phyloP scores from a whole-genome alignment of 495 filamentous ascomycete genomes.

The Bombardia bombarda region DNA sequence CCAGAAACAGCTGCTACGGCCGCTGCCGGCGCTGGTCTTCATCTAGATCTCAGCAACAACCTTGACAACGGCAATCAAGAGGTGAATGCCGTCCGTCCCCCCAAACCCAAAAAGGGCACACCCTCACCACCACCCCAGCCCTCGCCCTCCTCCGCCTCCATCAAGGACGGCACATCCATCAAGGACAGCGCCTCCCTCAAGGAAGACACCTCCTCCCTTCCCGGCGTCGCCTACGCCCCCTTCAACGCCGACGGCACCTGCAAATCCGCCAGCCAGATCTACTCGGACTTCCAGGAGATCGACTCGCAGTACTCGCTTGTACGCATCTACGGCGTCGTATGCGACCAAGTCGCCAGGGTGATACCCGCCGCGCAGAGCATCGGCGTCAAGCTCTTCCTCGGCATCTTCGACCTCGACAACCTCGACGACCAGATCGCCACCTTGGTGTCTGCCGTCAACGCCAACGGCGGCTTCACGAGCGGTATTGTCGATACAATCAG shows the following conservation, averaged over 20 bases:
- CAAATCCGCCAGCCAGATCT: slow-evolving; percentile 56
- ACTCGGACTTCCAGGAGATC: slow-evolving; percentile 49
- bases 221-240: slow-evolving; percentile 66
- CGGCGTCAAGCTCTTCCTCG: slow-evolving; percentile 62
- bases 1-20: no score
- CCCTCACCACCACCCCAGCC: background rate
- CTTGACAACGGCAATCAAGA: background rate
- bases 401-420: slow-evolving; percentile 58
- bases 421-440: slow-evolving; percentile 43
- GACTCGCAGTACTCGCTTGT: slow-evolving; percentile 49
- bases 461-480: slow-evolving; percentile 24
- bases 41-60: background rate
- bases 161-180: no score
- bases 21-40: background rate
- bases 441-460: slow-evolving; percentile 41
- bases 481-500: slow-evolving; percentile 66
- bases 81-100: background rate
- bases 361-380: slow-evolving; percentile 48
- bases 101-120: background rate
- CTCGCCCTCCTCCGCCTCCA: background rate
- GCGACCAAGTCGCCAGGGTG: slow-evolving; percentile 58
- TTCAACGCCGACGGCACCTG: slow-evolving; percentile 60
- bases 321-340: slow-evolving; percentile 77
- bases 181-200: no score
- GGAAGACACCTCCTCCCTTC: slow-evolving; percentile 16